Evolutionary conservation across 306 rosid genomes (phyloP).

Genomic region (Vigna hirtella): DNA sequence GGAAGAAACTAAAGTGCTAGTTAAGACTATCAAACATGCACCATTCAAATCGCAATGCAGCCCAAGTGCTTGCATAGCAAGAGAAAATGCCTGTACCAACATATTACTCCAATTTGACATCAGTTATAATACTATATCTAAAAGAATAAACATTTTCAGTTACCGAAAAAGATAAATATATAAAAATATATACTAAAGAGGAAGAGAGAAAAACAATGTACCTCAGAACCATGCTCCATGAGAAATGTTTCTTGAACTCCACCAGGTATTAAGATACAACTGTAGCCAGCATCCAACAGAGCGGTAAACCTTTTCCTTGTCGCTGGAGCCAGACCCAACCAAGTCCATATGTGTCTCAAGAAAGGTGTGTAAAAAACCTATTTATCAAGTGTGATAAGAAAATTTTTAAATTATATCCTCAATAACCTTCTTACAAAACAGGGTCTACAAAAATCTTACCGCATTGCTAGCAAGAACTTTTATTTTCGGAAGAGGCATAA

Average conservation of each 20-base stretch:
- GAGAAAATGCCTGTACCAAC: slow-evolving; percentile 19
- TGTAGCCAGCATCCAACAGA: slow-evolving; percentile 70
- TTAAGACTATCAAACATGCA: slow-evolving; percentile 11
- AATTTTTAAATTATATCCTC: slow-evolving; percentile 16
- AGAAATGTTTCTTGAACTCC: slow-evolving; percentile 93
- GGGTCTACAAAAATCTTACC: slow-evolving; percentile 61
- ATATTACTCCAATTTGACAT: slow-evolving; percentile 22
- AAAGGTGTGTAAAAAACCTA: slow-evolving; percentile 93
- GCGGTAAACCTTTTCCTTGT: slow-evolving; percentile 72
- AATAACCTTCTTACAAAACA: slow-evolving; percentile 30
- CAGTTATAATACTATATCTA: slow-evolving; percentile 1
- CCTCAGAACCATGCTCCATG: slow-evolving; percentile 86
- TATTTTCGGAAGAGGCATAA: slow-evolving; percentile 87
- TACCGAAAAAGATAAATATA: slow-evolving; percentile 23
- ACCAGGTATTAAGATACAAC: slow-evolving; percentile 92
- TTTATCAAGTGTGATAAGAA: slow-evolving; percentile 38
- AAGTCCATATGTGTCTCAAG: slow-evolving; percentile 95
- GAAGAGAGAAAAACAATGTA: slow-evolving; percentile 31
- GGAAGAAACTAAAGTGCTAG: slow-evolving; percentile 7
- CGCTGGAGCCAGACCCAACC: slow-evolving; percentile 89
- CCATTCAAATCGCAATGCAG: not conserved
- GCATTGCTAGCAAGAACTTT: slow-evolving; percentile 97
- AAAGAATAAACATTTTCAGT: slow-evolving; percentile 28
- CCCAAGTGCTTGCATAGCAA: not conserved
- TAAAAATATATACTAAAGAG: too few relatives aligned